Base-by-base conservation (phyloP, 345 rosid genomes). In the Limnanthes douglasii region DNA sequence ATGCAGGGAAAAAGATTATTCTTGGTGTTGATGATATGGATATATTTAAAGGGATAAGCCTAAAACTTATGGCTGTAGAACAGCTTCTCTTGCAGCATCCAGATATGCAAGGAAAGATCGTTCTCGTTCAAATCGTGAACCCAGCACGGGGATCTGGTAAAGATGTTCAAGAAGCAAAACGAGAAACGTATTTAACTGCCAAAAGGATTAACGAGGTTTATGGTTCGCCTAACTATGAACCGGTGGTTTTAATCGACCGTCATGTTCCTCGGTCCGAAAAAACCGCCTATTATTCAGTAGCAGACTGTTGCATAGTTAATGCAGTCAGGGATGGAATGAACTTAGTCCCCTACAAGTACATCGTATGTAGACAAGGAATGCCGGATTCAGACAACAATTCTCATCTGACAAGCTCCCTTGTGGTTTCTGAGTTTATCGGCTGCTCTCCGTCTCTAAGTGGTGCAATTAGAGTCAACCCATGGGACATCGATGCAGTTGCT, bases 321-420 rank as follows among this genome's bases (percentile, higher is more conserved):
- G 72, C 68, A 4, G 61, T 66, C 18, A 57, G 72, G 38, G 73
- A 66, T 43, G 73, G 73, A 11, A 66, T 66, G 73, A 66, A 66
- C 51, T 51, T 66, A 36, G 60, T 62, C 34, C 69, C 69, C 7
- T 66, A 66, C 51, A 54, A 66, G 56, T 66, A 66, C 45, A 66
- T 53, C 22, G 60, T 66, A 11, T 61, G 65, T 40, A 49, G 73
- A 11, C 73, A 66, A 26, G 65, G 73, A 22, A 54, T 65, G 22
- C 56, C 59, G 19, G 28, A 13, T 6, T 39, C 51, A 62, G 45
- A 51, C 36, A 27, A 38, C 0, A 65, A 39, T 28, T 53, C 62
- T 33, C 60, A 56, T 33, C 65, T 34, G 22, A 58, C 69, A 33
- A 66, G 73, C 41, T 43, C 59, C 11, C 69, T 66, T 37, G 65